Conservation (phyloP, 1,284 basidiomycete genomes). For the Pseudomicrostroma phylloplanum region DNA sequence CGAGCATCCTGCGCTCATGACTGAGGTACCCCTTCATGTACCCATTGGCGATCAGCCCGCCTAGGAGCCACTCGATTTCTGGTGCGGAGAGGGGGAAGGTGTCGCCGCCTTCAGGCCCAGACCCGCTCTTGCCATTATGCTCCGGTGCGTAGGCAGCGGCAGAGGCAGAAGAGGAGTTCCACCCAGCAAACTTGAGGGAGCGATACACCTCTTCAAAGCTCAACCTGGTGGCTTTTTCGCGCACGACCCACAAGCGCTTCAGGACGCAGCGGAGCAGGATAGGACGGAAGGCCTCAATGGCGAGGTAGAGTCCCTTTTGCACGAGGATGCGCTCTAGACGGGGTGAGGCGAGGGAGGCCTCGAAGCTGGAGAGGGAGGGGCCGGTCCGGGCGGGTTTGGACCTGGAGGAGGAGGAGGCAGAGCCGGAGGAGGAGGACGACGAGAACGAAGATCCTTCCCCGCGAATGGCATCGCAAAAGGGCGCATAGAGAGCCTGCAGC, state of each 20-base stretch:
- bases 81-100: constrained; percentile 77
- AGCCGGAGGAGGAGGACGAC: too few species aligned
- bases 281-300: constrained; percentile 79
- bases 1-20: constrained; percentile 86
- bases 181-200: constrained; percentile 25
- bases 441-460: constrained; percentile 60
- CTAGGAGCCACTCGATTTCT: not conserved
- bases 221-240: constrained; percentile 22
- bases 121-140: constrained; percentile 70
- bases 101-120: constrained; percentile 63
- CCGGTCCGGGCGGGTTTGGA: constrained; percentile 51
- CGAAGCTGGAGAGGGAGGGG: constrained; percentile 76
- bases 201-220: constrained; percentile 18
- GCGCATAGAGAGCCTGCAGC: constrained; percentile 67
- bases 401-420: constrained; percentile 4
- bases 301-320: constrained; percentile 74
- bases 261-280: constrained; percentile 77
- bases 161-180: constrained; percentile 37
- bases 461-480: constrained; percentile 56
- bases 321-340: constrained; percentile 62
- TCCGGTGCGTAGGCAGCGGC: not conserved
- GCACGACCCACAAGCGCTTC: constrained; percentile 66
- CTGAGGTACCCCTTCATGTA: constrained; percentile 92
- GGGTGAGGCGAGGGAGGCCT: constrained; percentile 60
- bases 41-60: constrained; percentile 53